Conservation (phyloP, 176 grass and related monocot genomes). For the Guadua angustifolia region DNA sequence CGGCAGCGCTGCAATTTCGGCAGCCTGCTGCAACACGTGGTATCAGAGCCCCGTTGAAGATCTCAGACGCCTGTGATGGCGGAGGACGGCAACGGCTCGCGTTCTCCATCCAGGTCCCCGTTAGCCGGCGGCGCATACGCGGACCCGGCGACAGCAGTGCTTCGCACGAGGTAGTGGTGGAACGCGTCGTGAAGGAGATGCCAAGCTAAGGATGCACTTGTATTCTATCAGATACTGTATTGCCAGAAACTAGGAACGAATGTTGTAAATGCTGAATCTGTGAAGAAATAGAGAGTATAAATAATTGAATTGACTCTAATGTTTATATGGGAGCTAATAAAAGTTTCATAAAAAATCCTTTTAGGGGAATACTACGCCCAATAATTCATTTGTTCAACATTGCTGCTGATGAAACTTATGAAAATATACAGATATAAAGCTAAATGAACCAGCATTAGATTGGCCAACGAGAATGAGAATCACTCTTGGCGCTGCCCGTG, state of each 20-base stretch:
- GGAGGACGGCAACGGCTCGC: no score
- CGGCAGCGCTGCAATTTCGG: no score
- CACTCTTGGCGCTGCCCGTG: constrained; percentile 72
- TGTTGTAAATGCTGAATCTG: background rate
- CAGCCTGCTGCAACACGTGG: no score
- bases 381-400: background rate
- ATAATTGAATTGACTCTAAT: constrained; percentile 17
- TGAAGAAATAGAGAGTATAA: background rate
- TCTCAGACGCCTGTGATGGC: no score
- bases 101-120: no score
- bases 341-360: background rate
- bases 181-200: no score
- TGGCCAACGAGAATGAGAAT: constrained; percentile 68
- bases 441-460: constrained; percentile 63
- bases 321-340: background rate
- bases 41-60: no score
- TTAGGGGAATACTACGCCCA: background rate
- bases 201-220: constrained; percentile 9
- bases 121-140: no score
- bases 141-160: no score
- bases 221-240: background rate
- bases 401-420: constrained; percentile 15
- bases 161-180: no score
- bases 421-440: constrained; percentile 61
- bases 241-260: constrained; percentile 18